phyloP scores from a whole-genome alignment of 1,284 basidiomycete genomes.

The Peniophora sp. region DNA sequence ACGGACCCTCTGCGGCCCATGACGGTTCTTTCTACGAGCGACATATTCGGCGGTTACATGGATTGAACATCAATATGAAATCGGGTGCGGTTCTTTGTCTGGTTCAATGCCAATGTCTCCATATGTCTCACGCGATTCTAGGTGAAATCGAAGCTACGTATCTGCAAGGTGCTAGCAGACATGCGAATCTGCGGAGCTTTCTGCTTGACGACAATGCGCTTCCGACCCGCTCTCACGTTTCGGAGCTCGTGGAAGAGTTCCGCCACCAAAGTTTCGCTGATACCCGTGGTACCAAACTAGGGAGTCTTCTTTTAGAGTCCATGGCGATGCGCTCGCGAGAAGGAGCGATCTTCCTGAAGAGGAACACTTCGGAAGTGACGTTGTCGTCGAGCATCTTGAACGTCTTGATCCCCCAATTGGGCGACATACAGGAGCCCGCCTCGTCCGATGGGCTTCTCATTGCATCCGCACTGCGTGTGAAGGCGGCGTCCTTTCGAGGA shows the following conservation, averaged over 20 bases:
- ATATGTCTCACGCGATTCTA: too few relatives aligned
- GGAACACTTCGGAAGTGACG: background rate
- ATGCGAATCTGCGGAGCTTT: background rate
- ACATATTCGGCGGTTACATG: background rate
- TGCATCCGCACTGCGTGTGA: background rate
- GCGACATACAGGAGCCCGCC: background rate
- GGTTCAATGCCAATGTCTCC: too few relatives aligned
- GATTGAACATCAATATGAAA: background rate
- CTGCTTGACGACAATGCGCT: background rate
- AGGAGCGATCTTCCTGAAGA: background rate
- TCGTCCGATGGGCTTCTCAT: background rate
- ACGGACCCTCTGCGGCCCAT: conserved; percentile 7
- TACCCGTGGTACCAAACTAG: too few relatives aligned
- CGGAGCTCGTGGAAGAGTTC: too few relatives aligned
- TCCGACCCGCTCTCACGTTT: too few relatives aligned
- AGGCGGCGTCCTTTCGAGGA: background rate
- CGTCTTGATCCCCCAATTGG: background rate
- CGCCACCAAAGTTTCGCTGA: too few relatives aligned
- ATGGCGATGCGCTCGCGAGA: too few relatives aligned
- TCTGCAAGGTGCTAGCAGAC: background rate
- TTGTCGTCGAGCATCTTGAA: background rate
- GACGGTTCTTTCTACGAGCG: background rate
- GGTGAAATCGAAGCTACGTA: background rate
- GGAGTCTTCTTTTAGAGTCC: too few relatives aligned
- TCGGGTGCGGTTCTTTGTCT: background rate